Evolutionary conservation across 768 basidiomycete genomes (phyloP), one percentile per base, ranked within the genome.

Genomic region (Tylopilus intermedius): DNA sequence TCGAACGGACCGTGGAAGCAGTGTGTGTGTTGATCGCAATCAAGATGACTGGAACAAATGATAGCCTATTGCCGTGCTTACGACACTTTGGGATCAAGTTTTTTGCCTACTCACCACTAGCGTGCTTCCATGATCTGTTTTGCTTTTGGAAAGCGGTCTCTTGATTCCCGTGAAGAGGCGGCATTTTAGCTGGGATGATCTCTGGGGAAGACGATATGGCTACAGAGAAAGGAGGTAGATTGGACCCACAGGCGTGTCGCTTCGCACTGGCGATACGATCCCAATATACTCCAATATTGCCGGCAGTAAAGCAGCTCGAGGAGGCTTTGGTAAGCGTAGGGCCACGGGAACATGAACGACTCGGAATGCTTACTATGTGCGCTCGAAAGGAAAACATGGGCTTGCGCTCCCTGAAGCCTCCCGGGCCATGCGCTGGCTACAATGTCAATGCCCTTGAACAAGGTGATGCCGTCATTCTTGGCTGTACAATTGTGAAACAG

Each of bases 61-160:
- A 45, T 15, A 64, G 55, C 18, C 63, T 75, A 32, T 66, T 76
- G 61, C 75, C 77, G 3, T 74, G 72, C 60, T 61, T 77, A 13
- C 62, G 74, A 21, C 71, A 73, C 57, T 72, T 66, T 55, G 73
- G 71, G 27, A 71, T 76, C 56, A 63, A 66, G 32, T 74, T 76
- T 62, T 70, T 69, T 51, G 72, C 56, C 1, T 54, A 45, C 29
- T 58, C 57, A 10, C 53, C 61, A 8, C 37, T 61, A 18, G 55
- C 51, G 53, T 57, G 43, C 29, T 56, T 61, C 9, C 18, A 5
- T 3, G 13, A 3, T 37, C 8, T 8, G 4, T 10, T n/a, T 22
- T 38, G 8, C 26, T 39, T n/a, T 18, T 18, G 8, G 14, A 24
- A 32, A 8, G 39, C 35, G 26, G 40, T 5, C 14, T 46, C 5